Percentiles rank a stretch among this genome's conserved stretches.
phyloP scores from a whole-genome alignment of 176 grass and related monocot genomes.

The Carex myosuroides region DNA sequence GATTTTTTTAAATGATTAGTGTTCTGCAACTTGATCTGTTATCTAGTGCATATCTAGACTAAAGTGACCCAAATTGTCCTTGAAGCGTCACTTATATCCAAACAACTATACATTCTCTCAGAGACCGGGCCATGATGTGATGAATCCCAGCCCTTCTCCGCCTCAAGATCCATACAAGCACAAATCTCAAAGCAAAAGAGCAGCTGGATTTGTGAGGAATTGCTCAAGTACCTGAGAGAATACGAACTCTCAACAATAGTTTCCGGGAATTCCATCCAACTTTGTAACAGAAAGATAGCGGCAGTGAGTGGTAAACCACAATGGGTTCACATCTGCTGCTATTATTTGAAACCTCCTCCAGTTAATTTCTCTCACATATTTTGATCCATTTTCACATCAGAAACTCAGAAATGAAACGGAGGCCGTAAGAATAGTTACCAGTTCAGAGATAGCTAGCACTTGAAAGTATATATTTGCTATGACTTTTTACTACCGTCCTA shows the following conservation, averaged over 20 bases:
- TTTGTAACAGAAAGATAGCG: not conserved
- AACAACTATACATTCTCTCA: not conserved
- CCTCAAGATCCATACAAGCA: not conserved
- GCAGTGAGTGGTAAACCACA: not conserved
- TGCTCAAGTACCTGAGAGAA: not conserved
- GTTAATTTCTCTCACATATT: not conserved
- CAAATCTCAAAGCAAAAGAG: not conserved
- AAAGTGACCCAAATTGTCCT: slow-evolving; percentile 5
- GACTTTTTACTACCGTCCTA: too few species aligned
- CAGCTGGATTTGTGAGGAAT: not conserved
- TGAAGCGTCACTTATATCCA: not conserved
- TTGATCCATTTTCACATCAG: not conserved
- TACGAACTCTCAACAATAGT: not conserved
- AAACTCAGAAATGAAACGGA: not conserved
- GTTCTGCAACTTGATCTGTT: not conserved
- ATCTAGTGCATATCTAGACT: not conserved
- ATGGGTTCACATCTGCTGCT: not conserved
- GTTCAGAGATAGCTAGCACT: not conserved
- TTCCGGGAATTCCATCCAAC: not conserved
- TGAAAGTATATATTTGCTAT: not conserved
- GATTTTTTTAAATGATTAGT: not conserved
- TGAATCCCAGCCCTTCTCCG: not conserved
- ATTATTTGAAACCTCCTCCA: not conserved
- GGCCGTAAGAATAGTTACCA: not conserved
- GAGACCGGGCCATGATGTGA: not conserved